Base-by-base conservation (phyloP, 257 asterid genomes). In the Solanum pinnatisectum region DNA sequence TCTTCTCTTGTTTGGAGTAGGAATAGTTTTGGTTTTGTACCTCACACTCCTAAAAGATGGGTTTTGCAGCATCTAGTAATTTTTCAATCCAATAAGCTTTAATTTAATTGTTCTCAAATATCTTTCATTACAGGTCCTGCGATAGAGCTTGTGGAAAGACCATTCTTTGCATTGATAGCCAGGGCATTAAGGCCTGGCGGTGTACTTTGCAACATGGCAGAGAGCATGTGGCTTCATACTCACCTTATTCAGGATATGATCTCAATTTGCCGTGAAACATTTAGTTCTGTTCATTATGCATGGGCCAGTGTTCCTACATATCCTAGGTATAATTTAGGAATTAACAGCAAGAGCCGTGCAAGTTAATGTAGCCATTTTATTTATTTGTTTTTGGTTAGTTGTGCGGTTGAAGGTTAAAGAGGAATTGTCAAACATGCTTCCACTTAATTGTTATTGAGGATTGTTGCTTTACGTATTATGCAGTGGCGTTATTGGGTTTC, bases 201-300 rank as follows among this genome's bases (percentile, higher is more conserved):
- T 86, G 96, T 97, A 84, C 96, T 97, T 32, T 97, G 99, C 91
- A 96, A 96, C 89, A 97, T 97, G 99, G 98, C 99, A 10, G 99
- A 97, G 89, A 97, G 99, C 87, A 93, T 96, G 98, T 97, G 99
- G 99, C 98, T 97, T 87, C 99, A 97, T 84, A 94, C 99, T 20
- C 99, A 97, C 95, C 95, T 97, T 87, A 95, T 97, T 87, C 93
- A 97, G 89, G 98, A 97, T 88, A 94, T 96, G 97, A 49, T 97
- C 85, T 92, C 96, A 22, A 88, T 91, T 65, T 97, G 99, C 87
- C 96, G 90, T 39, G 94, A 95, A 84, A 92, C 92, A 87, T 97
- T 97, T 90, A 96, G 99, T 76, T 93, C 98, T 32, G 98, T 96
- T 84, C 94, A 91, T 84, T 97, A 97, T 90, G 99, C 99, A 10